Conservation (phyloP, 768 basidiomycete species). For the Boletellus sp. region DNA sequence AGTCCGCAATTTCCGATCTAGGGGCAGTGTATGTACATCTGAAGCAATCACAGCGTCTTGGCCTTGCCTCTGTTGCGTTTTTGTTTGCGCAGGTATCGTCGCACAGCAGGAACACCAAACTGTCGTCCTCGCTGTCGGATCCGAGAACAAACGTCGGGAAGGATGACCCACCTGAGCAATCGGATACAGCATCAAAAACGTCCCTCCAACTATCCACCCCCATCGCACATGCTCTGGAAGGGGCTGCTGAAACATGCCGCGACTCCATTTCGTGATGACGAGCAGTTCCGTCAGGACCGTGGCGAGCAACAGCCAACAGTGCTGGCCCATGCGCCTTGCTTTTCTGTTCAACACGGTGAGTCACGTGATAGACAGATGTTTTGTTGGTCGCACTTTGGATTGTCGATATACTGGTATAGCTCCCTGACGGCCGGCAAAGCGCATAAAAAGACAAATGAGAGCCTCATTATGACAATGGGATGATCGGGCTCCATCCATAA, state of each 20-base stretch:
- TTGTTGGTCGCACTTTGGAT: slow-evolving; percentile 58
- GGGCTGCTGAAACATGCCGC: slow-evolving; percentile 63
- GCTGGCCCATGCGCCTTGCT: slow-evolving; percentile 87
- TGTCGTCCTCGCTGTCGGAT: slow-evolving; percentile 26
- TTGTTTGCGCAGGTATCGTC: slow-evolving; percentile 46
- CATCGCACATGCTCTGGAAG: slow-evolving; percentile 59
- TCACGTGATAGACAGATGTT: background rate
- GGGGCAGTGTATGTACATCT: background rate
- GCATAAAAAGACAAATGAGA: slow-evolving; percentile 78
- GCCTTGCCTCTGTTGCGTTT: slow-evolving; percentile 26
- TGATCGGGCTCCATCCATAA: slow-evolving; percentile 92
- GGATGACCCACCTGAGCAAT: slow-evolving; percentile 50
- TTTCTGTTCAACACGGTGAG: slow-evolving; percentile 42
- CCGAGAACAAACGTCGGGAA: background rate
- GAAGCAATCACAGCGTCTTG: slow-evolving; percentile 29
- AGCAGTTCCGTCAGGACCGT: slow-evolving; percentile 82
- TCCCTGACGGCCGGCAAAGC: slow-evolving; percentile 85
- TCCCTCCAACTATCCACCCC: slow-evolving; percentile 61
- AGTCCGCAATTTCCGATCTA: too few relatives aligned
- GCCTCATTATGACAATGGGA: slow-evolving; percentile 69
- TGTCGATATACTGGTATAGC: slow-evolving; percentile 78
- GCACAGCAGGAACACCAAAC: slow-evolving; percentile 63
- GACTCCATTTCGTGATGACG: slow-evolving; percentile 79
- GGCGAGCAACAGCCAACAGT: slow-evolving; percentile 81
- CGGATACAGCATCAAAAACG: slow-evolving; percentile 68